Evolutionary conservation across 208 protist genomes (phyloP).

Genomic region (Naegleria gruberi): DNA sequence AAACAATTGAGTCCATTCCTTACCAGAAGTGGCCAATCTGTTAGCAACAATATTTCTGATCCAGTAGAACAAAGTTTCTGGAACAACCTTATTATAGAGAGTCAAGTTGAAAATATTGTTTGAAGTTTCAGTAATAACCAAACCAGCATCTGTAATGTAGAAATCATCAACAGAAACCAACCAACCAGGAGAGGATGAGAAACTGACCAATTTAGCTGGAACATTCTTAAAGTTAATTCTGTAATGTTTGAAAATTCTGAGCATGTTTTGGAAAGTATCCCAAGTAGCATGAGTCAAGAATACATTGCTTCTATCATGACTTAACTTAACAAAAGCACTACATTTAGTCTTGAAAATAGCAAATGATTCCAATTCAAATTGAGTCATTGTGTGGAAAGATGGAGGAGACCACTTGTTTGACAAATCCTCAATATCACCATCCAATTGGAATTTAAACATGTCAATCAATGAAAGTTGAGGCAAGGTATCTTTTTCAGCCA

Average conservation of each 20-base stretch:
- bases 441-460: not conserved
- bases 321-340: conserved; percentile 53
- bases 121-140: conserved; percentile 63
- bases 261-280: conserved; percentile 35
- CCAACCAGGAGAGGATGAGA: conserved; percentile 61
- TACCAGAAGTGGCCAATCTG: conserved; percentile 41
- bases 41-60: conserved; percentile 57
- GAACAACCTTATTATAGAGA: conserved; percentile 42
- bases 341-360: conserved; percentile 30
- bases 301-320: conserved; percentile 44
- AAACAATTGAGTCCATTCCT: conserved; percentile 60
- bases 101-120: conserved; percentile 41
- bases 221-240: conserved; percentile 45
- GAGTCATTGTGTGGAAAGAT: not conserved
- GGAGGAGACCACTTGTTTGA: not conserved
- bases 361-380: not conserved
- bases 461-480: not conserved
- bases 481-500: not conserved
- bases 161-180: conserved; percentile 72
- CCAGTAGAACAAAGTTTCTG: conserved; percentile 53
- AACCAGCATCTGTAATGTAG: conserved; percentile 56
- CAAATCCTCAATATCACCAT: conserved; percentile 10
- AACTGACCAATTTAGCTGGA: conserved; percentile 39
- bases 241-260: conserved; percentile 53
- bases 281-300: conserved; percentile 53